A percentile compares a stretch with the other conserved stretches of the same genome.
Evolutionary conservation across 805 yeast genomes (phyloP).

Genomic region (Helenozyma rhizophorensis): DNA sequence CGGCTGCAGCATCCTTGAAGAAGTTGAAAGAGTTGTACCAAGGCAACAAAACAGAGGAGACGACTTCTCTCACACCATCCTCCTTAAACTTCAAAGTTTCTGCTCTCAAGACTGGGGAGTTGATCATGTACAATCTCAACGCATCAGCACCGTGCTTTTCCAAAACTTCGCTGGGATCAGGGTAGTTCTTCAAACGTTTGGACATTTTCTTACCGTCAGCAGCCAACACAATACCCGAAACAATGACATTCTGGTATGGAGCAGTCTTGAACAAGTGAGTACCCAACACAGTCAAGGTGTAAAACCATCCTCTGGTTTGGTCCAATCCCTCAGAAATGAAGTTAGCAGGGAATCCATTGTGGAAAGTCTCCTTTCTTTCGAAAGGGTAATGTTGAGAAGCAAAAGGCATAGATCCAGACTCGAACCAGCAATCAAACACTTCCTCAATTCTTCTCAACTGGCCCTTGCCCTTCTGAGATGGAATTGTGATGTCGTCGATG

Average conservation of each 20-base stretch:
- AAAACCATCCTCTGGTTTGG: conserved; percentile 99
- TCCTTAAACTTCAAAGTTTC: conserved; percentile 96
- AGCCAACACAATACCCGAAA: conserved; percentile 93
- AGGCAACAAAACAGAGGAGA: conserved; percentile 90
- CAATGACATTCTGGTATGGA: conserved; percentile 94
- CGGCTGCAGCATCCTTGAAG: conserved; percentile 88
- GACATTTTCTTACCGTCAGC: conserved; percentile 99
- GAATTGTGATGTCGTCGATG: conserved; percentile 89
- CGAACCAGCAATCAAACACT: conserved; percentile 99
- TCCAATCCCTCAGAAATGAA: conserved; percentile 98
- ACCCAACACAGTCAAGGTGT: conserved; percentile 92
- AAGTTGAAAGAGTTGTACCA: conserved; percentile 99
- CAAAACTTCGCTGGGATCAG: conserved; percentile 83
- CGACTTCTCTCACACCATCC: conserved; percentile 98
- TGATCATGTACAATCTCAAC: conserved; percentile 88
- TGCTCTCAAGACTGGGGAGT: conserved; percentile 95
- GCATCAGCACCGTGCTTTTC: conserved; percentile 97
- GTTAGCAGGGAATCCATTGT: conserved; percentile 86
- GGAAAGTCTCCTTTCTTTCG: conserved; percentile 71
- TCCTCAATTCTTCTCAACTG: conserved; percentile 86
- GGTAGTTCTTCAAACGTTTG: conserved; percentile 94
- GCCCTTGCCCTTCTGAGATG: conserved; percentile 88
- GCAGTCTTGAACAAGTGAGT: conserved; percentile 89
- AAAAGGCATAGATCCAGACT: conserved; percentile 98
- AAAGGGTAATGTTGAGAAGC: conserved; percentile 97